phyloP scores from a whole-genome alignment of 192 early-diverging fungal species.

The Funneliformis mosseae region DNA sequence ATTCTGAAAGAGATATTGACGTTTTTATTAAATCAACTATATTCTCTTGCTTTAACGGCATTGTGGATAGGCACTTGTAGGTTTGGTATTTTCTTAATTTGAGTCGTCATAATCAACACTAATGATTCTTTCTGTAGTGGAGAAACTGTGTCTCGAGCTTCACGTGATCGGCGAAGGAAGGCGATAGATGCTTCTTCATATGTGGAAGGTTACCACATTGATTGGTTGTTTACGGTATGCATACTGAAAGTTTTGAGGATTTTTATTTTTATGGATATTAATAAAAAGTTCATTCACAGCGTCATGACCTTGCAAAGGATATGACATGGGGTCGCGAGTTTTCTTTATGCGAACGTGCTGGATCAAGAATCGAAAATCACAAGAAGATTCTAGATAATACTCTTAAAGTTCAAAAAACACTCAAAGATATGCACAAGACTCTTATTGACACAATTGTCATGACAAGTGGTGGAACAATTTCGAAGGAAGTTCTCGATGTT shows the following conservation, averaged over 20 bases:
- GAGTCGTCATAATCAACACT: not conserved
- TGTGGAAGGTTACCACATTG: conserved; percentile 3
- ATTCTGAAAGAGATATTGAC: conserved; percentile 29
- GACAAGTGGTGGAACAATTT: too few species aligned
- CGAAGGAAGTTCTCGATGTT: too few species aligned
- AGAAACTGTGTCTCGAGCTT: conserved; percentile 22
- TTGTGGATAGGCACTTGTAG: conserved; percentile 27
- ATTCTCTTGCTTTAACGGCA: conserved; percentile 28
- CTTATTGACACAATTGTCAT: too few species aligned
- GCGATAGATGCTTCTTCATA: not conserved
- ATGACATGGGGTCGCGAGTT: conserved; percentile 13
- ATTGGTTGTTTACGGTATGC: conserved; percentile 30
- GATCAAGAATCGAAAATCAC: not conserved
- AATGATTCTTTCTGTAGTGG: conserved; percentile 1
- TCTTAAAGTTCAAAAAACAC: too few species aligned
- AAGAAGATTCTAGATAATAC: too few species aligned
- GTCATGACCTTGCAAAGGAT: conserved; percentile 25
- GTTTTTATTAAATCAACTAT: conserved; percentile 29
- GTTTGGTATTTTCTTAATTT: conserved; percentile 6
- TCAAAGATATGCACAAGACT: too few species aligned
- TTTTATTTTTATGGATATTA: not conserved
- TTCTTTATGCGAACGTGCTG: conserved; percentile 27
- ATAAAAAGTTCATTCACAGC: conserved; percentile 4
- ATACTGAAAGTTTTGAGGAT: conserved; percentile 1
- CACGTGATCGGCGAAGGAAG: not conserved